A percentile compares a stretch with the other conserved stretches of the same genome.
phyloP scores from a whole-genome alignment of 352 stramenopile genomes.

The Pelagophyceae sp. region DNA sequence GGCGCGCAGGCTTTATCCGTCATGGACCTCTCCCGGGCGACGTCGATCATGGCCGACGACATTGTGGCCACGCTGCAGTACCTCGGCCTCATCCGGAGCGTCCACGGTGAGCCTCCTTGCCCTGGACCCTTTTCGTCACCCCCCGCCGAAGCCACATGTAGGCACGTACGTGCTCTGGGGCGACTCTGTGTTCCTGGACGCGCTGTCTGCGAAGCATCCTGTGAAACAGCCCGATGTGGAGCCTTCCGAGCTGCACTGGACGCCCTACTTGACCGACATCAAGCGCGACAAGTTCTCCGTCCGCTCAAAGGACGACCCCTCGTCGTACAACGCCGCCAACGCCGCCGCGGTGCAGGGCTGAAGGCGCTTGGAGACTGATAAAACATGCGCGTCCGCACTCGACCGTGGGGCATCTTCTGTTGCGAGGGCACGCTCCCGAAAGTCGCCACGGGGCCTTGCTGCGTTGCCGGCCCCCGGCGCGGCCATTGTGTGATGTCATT shows the following conservation, averaged over 20 bases:
- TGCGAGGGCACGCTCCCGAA: too few species aligned
- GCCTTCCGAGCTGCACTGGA: constrained; percentile 62
- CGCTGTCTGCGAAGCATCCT: constrained; percentile 61
- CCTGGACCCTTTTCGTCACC: too few species aligned
- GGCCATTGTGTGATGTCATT: too few species aligned
- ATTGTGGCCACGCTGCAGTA: constrained; percentile 66
- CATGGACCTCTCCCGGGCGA: constrained; percentile 64
- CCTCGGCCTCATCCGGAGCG: constrained; percentile 63
- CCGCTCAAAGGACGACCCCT: constrained; percentile 41
- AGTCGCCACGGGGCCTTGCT: too few species aligned
- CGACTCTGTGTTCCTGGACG: constrained; percentile 48
- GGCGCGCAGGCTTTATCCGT: constrained; percentile 51
- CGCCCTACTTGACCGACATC: constrained; percentile 60
- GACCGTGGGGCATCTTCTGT: too few species aligned
- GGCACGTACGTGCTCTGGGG: constrained; percentile 68
- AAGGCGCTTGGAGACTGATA: too few species aligned
- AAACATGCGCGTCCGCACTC: too few species aligned
- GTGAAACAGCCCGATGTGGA: constrained; percentile 63
- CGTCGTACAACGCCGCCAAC: background rate
- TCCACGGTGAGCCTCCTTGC: constrained; percentile 63
- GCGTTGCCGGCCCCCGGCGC: too few species aligned
- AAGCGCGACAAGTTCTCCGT: constrained; percentile 75
- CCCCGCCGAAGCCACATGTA: too few species aligned
- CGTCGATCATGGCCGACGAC: constrained; percentile 73
- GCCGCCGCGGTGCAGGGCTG: too few species aligned